Base-by-base conservation (phyloP, 495 filamentous ascomycete genomes). In the Tetracladium setigerum region DNA sequence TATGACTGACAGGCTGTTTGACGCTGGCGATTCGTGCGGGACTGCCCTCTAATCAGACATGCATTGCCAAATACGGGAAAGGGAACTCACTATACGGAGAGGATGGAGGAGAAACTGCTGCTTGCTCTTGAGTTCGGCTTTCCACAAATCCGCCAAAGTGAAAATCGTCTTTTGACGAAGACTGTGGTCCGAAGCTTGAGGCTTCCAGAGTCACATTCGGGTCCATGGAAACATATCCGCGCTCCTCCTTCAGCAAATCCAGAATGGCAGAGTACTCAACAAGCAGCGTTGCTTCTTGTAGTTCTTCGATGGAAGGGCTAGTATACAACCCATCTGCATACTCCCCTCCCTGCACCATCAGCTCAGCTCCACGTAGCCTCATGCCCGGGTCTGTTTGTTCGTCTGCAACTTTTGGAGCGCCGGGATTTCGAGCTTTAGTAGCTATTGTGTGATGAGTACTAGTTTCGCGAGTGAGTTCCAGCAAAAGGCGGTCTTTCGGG, bases 141-240 rank as follows among this genome's bases (percentile, higher is more conserved):
- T 57, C 51, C 15, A 55, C 16, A 32, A 61, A 55, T 2, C 52
- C 58, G 15, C 52, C 54, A 46, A 55, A 61, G 19, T 61, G 36
- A 27, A 57, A 61, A 18, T 48, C 51, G 32, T 56, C 49, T 13
- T 13, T 34, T 15, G 44, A 31, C 15, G 17, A 37, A 10, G 32
- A 13, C 27, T 5, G 31, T 17, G 44, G 32, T 30, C 24, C 13
- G 39, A 39, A 24, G 31, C 31, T 15, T 27, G 24, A 35, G 15
- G 34, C 34, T 34, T 39, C 15, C 10, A 15, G 17, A 6, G 6
- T n/a, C n/a, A n/a, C n/a, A n/a, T n/a, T 10, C 34, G 5, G 10
- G 13, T 14, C 16, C 9, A 3, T 14, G 2, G 16, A 14, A 10
- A 17, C 16, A 17, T 14, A 17, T 4, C 16, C 16, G 5, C 34